A percentile compares a stretch with the other conserved stretches of the same genome.
Evolutionary conservation across 2,329 filamentous ascomycete genomes (phyloP).

Genomic region (Penicillium psychrosexuale): DNA sequence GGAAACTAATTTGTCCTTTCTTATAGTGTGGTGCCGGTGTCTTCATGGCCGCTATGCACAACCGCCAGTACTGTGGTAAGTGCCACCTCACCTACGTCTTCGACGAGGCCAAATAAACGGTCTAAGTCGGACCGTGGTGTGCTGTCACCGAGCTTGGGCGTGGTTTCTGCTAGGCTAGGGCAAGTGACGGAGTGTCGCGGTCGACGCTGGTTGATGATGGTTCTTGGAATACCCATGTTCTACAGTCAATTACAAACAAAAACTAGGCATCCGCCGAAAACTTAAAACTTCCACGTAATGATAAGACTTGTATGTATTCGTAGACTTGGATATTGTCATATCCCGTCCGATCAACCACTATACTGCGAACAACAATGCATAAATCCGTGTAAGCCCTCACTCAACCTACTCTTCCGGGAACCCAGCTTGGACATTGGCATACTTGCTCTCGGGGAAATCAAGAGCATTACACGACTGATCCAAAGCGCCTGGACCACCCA

Average conservation of each 20-base stretch:
- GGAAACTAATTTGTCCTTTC: conserved; percentile 31
- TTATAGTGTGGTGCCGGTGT: conserved; percentile 94
- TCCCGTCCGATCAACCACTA: not conserved
- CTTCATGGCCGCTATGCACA: conserved; percentile 99
- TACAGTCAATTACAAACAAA: conserved; percentile 18
- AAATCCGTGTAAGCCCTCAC: not conserved
- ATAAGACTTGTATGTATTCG: conserved; percentile 1
- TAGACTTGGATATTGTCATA: not conserved
- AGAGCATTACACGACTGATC: conserved; percentile 38
- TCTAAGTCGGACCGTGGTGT: conserved; percentile 16
- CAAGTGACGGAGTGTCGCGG: conserved; percentile 15
- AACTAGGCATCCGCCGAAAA: conserved; percentile 13
- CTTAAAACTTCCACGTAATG: conserved; percentile 1
- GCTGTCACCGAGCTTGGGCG: conserved; percentile 12
- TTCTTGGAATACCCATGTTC: conserved; percentile 9
- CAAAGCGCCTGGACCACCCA: conserved; percentile 33
- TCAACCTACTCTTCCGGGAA: conserved; percentile 20
- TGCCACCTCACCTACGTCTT: conserved; percentile 71
- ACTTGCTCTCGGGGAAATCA: conserved; percentile 41
- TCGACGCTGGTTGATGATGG: conserved; percentile 20
- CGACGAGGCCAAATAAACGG: conserved; percentile 59
- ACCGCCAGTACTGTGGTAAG: conserved; percentile 91
- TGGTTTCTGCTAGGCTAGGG: conserved; percentile 11
- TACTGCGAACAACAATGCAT: not conserved
- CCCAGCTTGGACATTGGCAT: conserved; percentile 37